Evolutionary conservation across 805 yeast species (phyloP), one percentile per base, ranked within the genome.

Genomic region (Candida tammaniensis): DNA sequence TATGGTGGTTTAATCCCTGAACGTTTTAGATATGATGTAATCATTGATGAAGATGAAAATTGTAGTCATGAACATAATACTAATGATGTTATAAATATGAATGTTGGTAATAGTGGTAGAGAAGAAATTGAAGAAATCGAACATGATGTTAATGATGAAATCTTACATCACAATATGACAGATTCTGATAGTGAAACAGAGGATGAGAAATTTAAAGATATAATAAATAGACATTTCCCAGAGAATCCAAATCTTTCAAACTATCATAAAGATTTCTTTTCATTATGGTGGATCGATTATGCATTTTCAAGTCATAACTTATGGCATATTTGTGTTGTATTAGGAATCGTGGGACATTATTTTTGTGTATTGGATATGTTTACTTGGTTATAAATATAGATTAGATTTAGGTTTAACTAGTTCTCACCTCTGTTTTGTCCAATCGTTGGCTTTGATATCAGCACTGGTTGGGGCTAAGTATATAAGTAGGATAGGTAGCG

Each of bases 1-100:
- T 91, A 91, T 57, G 95, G 94, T 5, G 76, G 85, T 7, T 71
- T 89, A 33, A 76, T 89, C 24, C 98, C 98, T 1, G 98, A 91
- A 61, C 74, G 93, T 46, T 86, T 86, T 72, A 72, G 94, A 64
- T 64, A 77, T 21, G 94, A 85, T 58, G 79, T 80, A 7, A 55
- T 72, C 4, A 64, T 81, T 24, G 78, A 76, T 42, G 70, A 68
- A 24, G 64, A 59, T 26, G 56, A 49, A 8, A 16, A 8, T 17
- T 46, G 59, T 33, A 42, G 39, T 7, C 59, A 53, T 39, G 37
- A 44, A 24, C 55, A 54, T 34, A 46, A 45, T 33, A 37, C 64
- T 1, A 44, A 33, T 20, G 72, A 64, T 31, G 55, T 65, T 0
- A 37, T 65, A 11, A 30, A 44, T 28, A 67, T 62, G n/a, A 48